These are phyloP conservation scores for Daedaleopsis nitida DNA, from an alignment of 768 basidiomycete genomes.

Conservation along the genomic window DNA sequence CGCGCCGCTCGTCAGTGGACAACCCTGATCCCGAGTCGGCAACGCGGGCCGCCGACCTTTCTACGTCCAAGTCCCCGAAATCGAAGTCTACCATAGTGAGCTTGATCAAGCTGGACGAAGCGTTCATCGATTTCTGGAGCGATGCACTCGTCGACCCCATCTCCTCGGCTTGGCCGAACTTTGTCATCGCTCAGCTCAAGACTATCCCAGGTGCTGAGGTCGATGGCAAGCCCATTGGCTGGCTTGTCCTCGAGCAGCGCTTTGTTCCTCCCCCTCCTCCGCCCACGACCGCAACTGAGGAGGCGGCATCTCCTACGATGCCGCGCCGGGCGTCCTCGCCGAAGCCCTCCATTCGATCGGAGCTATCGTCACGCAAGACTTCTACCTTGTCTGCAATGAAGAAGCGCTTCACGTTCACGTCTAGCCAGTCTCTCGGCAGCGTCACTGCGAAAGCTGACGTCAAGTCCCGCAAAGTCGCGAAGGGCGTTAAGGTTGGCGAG, in stretches of 20 bases:
- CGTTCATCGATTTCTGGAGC: conserved; percentile 82
- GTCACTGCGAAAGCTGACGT: conserved; percentile 17
- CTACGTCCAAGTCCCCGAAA: conserved; percentile 7
- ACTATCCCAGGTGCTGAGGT: conserved; percentile 28
- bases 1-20: conserved; percentile 30
- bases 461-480: conserved; percentile 26
- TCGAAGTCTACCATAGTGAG: conserved; percentile 45
- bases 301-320: conserved; percentile 22
- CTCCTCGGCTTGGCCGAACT: conserved; percentile 63
- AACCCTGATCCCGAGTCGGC: conserved; percentile 13
- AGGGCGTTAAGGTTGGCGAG: conserved; percentile 55
- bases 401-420: conserved; percentile 64
- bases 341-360: conserved; percentile 29
- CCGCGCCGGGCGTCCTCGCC: conserved; percentile 32
- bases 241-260: conserved; percentile 71
- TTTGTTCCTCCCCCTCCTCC: conserved; percentile 44
- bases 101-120: conserved; percentile 70
- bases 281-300: conserved; percentile 19
- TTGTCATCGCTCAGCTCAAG: conserved; percentile 72
- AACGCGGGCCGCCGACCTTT: conserved; percentile 4
- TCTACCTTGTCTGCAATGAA: conserved; percentile 52
- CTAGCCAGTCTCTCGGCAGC: conserved; percentile 19
- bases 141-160: conserved; percentile 74
- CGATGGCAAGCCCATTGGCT: conserved; percentile 48
- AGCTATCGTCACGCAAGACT: conserved; percentile 29